Percentiles rank a stretch among this genome's conserved stretches.
phyloP scores from a whole-genome alignment of 1,284 basidiomycete genomes.

The Xerocomus amazonicus region DNA sequence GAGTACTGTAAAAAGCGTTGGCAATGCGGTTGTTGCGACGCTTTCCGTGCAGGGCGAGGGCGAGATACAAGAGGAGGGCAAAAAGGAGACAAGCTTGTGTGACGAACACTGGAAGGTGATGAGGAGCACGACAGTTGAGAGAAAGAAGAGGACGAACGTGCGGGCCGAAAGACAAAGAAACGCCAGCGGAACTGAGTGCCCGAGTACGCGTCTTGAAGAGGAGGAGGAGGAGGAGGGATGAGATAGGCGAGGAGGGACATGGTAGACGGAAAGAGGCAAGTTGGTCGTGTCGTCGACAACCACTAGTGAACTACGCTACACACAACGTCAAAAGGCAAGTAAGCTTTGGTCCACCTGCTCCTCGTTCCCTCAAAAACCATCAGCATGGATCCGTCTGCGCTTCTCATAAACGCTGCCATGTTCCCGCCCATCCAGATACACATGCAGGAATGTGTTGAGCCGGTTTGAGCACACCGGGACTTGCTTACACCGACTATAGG shows the following conservation, averaged over 20 bases:
- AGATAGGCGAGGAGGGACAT: constrained; percentile 41
- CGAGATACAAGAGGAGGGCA: constrained; percentile 52
- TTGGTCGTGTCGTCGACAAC: constrained; percentile 2
- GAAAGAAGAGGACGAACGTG: constrained; percentile 40
- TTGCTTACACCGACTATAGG: constrained; percentile 18
- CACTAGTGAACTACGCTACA: constrained; percentile 10
- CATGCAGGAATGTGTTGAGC: constrained; percentile 31
- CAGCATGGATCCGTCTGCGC: constrained; percentile 28
- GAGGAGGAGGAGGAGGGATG: constrained; percentile 44
- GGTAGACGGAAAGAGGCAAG: constrained; percentile 1
- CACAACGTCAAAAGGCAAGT: constrained; percentile 11
- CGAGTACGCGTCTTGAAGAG: constrained; percentile 49
- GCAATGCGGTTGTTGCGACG: constrained; percentile 52
- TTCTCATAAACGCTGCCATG: constrained; percentile 19
- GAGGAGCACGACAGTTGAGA: not conserved
- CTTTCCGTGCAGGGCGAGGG: constrained; percentile 53
- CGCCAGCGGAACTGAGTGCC: constrained; percentile 72
- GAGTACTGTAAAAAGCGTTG: constrained; percentile 57
- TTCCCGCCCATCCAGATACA: constrained; percentile 26
- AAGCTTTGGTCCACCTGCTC: constrained; percentile 2
- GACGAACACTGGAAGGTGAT: constrained; percentile 50
- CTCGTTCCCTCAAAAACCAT: not conserved
- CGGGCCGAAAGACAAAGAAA: constrained; percentile 76
- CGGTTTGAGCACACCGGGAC: not conserved
- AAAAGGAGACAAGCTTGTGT: constrained; percentile 58